Conservation (phyloP, 208 protist species). For the Acanthamoeba triangularis region DNA sequence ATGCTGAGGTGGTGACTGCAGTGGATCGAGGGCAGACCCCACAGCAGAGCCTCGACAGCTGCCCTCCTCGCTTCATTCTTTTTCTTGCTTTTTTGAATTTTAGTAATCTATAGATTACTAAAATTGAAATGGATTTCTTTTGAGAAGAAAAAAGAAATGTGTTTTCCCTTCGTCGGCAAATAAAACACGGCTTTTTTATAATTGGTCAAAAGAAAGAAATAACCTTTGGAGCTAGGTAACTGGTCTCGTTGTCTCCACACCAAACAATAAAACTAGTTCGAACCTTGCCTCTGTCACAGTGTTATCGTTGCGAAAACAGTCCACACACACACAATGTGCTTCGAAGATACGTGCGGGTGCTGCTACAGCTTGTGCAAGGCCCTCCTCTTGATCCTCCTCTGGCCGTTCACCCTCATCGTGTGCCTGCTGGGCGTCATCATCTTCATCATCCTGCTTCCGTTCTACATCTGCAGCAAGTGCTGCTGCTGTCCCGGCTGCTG, state of each 20-base stretch:
- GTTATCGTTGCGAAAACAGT: not conserved
- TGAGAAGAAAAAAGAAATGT: too few species aligned
- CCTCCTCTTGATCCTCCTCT: constrained; percentile 3
- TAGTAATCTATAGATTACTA: not conserved
- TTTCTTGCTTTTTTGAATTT: not conserved
- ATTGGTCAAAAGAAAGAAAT: too few species aligned
- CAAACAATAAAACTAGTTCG: too few species aligned
- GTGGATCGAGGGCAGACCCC: not conserved
- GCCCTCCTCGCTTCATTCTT: not conserved
- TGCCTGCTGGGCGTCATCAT: constrained; percentile 31
- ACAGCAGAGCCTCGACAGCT: not conserved
- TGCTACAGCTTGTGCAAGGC: constrained; percentile 55
- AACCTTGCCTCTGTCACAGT: not conserved
- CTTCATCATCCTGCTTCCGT: constrained; percentile 47
- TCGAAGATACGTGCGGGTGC: constrained; percentile 45
- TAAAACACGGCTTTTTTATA: too few species aligned
- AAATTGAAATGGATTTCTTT: too few species aligned
- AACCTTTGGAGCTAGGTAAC: too few species aligned
- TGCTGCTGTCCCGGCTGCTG: constrained; percentile 53
- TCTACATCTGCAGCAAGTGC: constrained; percentile 48
- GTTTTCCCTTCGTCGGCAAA: too few species aligned
- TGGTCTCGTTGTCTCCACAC: too few species aligned
- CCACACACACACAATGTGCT: not conserved
- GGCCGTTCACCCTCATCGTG: constrained; percentile 41
- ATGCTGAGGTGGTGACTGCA: too few species aligned